Base-by-base conservation (phyloP, 257 asterid species). In the Jasminum sambac region DNA sequence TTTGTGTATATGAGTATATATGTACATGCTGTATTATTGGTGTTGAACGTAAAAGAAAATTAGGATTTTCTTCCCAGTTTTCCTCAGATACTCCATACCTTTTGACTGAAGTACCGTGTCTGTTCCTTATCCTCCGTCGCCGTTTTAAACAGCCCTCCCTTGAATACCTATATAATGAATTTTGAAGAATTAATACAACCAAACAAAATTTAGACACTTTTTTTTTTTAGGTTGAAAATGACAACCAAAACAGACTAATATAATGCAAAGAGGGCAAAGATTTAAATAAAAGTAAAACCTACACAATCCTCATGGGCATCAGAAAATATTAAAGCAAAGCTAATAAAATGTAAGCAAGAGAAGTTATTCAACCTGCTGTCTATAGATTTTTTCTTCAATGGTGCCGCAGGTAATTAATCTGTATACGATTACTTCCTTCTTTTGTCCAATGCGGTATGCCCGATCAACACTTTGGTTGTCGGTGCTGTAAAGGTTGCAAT, bases 71-170 rank as follows among this genome's bases (percentile, higher is more conserved):
- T 4, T 30, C 36, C 36, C 36, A 30, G 4, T 30, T 30, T 30
- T 30, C 36, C 36, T n/a, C n/a, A n/a, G n/a, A n/a, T n/a, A n/a
- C n/a, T n/a, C n/a, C n/a, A 43, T 83, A 94, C 98, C 85, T 84
- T 96, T 85, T 87, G 94, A 77, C 97, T 94, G 83, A 94, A 91
- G 78, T 94, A 91, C 60, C 97, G 94, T 43, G 81, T 82, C 73
- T 91, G 97, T 75, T 94, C 96, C 86, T 88, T 94, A 74, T 86
- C 90, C 74, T 94, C 97, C n/a, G 98, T 94, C 44, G 97, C 98
- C 74, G 95, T 89, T 87, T 88, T 90, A 85, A 94, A 94, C 74
- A 94, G 86, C 60, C 98, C 98, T 25, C 97, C 98, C 78, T 94
- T 94, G 82, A 79, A 94, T 72, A 94, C 92, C 98, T 94, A 89